A percentile compares a stretch with the other conserved stretches of the same genome.
These are phyloP conservation scores for Lactarius vividus DNA, from an alignment of 768 basidiomycete genomes.

Conservation along the genomic window DNA sequence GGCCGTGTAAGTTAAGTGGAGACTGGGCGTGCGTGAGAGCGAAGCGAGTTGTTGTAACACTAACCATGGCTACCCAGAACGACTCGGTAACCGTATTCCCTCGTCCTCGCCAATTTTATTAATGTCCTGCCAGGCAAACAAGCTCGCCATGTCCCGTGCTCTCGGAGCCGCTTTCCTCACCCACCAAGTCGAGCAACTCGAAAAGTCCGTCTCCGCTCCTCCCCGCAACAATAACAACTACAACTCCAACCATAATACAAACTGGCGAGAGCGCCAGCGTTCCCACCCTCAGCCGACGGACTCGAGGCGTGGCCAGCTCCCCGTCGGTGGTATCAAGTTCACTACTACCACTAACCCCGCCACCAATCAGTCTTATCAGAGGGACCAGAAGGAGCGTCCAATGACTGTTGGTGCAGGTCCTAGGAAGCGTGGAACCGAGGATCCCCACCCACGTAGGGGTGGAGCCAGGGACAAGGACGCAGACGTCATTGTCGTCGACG, in stretches of 20 bases:
- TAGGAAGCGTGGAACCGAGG: slow-evolving; percentile 13
- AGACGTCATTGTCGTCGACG: slow-evolving; percentile 75
- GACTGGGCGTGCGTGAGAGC: not conserved
- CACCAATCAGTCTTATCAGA: not conserved
- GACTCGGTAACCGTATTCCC: not conserved
- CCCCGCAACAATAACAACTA: slow-evolving; percentile 37
- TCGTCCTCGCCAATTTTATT: not conserved
- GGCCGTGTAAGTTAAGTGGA: slow-evolving; percentile 1
- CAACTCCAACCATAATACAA: slow-evolving; percentile 10
- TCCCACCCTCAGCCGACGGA: slow-evolving; percentile 16
- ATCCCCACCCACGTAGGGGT: not conserved
- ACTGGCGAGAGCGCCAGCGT: slow-evolving; percentile 26
- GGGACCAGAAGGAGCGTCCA: slow-evolving; percentile 12
- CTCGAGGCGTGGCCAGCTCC: slow-evolving; percentile 30
- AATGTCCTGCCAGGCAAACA: slow-evolving; percentile 37
- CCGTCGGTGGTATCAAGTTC: slow-evolving; percentile 23
- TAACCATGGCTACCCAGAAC: not conserved
- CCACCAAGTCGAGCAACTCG: slow-evolving; percentile 86
- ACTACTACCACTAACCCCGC: not conserved
- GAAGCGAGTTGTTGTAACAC: not conserved
- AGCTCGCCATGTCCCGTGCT: slow-evolving; percentile 81
- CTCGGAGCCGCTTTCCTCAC: slow-evolving; percentile 84
- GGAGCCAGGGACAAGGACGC: slow-evolving; percentile 49
- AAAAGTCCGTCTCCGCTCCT: slow-evolving; percentile 57
- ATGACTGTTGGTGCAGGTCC: not conserved